phyloP scores from a whole-genome alignment of 768 basidiomycete species.

The Tephrocybe sp. region DNA sequence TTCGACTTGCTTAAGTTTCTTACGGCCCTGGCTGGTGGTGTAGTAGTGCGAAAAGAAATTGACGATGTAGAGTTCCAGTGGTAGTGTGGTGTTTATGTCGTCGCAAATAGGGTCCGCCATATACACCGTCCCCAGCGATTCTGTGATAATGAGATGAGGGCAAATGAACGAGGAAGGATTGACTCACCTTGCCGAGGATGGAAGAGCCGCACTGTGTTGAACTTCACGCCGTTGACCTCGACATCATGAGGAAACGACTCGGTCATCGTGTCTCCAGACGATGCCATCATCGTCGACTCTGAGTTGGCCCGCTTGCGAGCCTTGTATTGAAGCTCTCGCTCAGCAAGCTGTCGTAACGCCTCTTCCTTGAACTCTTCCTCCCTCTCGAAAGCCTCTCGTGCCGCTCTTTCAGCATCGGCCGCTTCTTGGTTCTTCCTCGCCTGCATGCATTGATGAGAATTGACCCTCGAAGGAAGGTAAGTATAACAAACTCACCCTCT shows the following conservation, averaged over 20 bases:
- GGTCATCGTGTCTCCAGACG: slow-evolving; percentile 47
- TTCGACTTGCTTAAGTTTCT: slow-evolving; percentile 69
- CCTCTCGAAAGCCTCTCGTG: slow-evolving; percentile 55
- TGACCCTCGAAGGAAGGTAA: not conserved
- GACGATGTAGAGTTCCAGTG: slow-evolving; percentile 68
- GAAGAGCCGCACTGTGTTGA: slow-evolving; percentile 68
- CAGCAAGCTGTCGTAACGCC: slow-evolving; percentile 57
- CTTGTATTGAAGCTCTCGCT: slow-evolving; percentile 50
- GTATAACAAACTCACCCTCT: slow-evolving; percentile 45
- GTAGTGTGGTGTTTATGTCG: slow-evolving; percentile 50
- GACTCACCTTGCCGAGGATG: slow-evolving; percentile 66
- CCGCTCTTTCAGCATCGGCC: slow-evolving; percentile 56
- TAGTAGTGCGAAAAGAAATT: slow-evolving; percentile 73
- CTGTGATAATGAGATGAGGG: slow-evolving; percentile 29
- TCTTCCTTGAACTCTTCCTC: slow-evolving; percentile 69
- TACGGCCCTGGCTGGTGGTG: slow-evolving; percentile 62
- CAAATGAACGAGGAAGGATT: not conserved
- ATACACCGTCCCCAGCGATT: slow-evolving; percentile 65
- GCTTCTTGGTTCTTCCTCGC: slow-evolving; percentile 54
- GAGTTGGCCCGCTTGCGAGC: slow-evolving; percentile 67
- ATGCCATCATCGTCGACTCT: slow-evolving; percentile 66
- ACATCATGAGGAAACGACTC: slow-evolving; percentile 64
- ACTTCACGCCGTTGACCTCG: slow-evolving; percentile 56
- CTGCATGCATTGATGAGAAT: slow-evolving; percentile 33
- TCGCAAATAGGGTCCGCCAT: slow-evolving; percentile 77